Percentiles rank a stretch among this genome's conserved stretches.
These are phyloP conservation scores for Sporothrix humicola DNA, from an alignment of 2,329 filamentous ascomycete species.

Conservation along the genomic window DNA sequence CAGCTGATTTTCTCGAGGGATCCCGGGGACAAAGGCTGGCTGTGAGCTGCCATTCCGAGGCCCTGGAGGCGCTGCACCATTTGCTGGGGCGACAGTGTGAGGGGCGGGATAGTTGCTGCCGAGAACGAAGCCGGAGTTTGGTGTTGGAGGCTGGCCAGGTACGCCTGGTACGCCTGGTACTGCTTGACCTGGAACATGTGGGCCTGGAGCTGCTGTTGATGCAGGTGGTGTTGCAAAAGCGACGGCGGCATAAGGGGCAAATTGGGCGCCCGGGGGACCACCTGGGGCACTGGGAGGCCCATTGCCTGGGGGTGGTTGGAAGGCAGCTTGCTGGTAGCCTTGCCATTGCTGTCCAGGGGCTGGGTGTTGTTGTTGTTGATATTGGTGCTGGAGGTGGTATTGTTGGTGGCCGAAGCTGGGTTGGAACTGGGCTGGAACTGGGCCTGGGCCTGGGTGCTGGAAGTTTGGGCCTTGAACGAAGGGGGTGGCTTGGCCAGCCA, in stretches of 20 bases:
- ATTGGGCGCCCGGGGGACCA: no score
- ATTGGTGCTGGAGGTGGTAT: neutral
- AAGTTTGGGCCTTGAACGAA: neutral
- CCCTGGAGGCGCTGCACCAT: neutral
- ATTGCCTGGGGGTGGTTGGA: neutral
- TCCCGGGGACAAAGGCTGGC: neutral
- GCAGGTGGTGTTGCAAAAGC: neutral
- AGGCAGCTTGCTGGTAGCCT: neutral
- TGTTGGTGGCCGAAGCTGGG: no score
- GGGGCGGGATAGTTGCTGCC: neutral
- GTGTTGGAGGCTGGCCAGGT: neutral
- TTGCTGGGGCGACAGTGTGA: neutral
- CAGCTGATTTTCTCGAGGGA: neutral
- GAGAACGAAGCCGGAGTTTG: neutral
- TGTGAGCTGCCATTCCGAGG: neutral
- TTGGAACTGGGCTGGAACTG: neutral
- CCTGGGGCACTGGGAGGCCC: neutral
- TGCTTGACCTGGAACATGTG: neutral
- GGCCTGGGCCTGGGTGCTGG: neutral
- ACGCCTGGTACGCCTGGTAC: no score
- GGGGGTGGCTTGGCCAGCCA: conserved; percentile 14
- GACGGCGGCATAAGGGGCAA: neutral
- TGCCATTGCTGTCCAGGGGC: neutral
- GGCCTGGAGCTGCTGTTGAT: neutral
- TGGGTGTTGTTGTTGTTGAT: conserved; percentile 18